Base-by-base conservation (phyloP, 306 rosid species). In the Cucumis cinereus region DNA sequence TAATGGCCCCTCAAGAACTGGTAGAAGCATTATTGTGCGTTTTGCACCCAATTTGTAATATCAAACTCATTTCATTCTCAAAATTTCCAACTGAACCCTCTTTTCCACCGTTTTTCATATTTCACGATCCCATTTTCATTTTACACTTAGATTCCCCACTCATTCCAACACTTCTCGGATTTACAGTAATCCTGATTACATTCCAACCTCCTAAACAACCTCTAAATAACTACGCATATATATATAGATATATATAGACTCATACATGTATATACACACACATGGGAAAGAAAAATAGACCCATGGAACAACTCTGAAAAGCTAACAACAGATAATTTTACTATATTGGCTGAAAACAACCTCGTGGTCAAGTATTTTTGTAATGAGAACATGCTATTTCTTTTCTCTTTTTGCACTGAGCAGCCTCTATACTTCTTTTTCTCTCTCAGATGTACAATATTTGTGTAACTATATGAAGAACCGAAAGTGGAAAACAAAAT, bases 381-480 rank as follows among this genome's bases (percentile, higher is more conserved):
- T 17, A 52, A 50, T 52, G 60, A 72, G 45, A 72, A 72, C 75
- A 71, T 72, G 76, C 60, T 72, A 16, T 52, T 26, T 49, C 57
- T 47, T 49, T 7, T 17, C 23, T 47, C 59, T 10, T 17, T 72
- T 28, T 9, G 76, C 6, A 54, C 57, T 28, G 76, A 52, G 61
- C 45, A 50, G 76, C 61, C 76, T 72, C 76, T 72, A 30, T 72
- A 52, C 45, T 72, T 72, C 59, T 49, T 13, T 69, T 20, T 41
- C 22, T 45, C 38, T 69, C 86, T 81, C 79, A 8, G 74, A 78
- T 73, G 81, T 84, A 80, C 86, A 82, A 47, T 78, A 66, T 81
- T 85, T 81, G 87, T 86, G 80, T 79, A 81, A 76, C 52, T 77
- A 66, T 58, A 53, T 76, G 76, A 78, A 28, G 63, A 76, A 63